Evolutionary conservation across 345 rosid genomes (phyloP).

Genomic region (Gossypium mustelinum): DNA sequence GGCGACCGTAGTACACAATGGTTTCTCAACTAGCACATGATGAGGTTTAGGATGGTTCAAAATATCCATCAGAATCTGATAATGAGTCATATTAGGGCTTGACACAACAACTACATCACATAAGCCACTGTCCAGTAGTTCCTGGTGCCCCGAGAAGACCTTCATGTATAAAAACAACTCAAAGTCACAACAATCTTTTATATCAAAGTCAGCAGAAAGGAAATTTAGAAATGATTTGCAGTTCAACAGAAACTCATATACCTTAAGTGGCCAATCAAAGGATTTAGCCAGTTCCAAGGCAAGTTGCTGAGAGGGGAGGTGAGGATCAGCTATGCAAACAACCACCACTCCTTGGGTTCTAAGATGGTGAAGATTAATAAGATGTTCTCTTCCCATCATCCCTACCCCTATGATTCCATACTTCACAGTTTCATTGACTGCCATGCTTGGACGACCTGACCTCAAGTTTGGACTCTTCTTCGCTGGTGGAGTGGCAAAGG

Average conservation of each 20-base stretch:
- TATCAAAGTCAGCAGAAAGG: background rate
- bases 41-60: conserved; percentile 68
- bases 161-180: conserved; percentile 21
- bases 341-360: conserved; percentile 54
- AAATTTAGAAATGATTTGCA: background rate
- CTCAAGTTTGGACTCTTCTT: background rate
- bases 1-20: conserved; percentile 81
- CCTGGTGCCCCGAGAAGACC: conserved; percentile 78
- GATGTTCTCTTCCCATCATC: conserved; percentile 98
- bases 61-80: conserved; percentile 75
- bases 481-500: background rate
- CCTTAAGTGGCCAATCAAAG: conserved; percentile 62
- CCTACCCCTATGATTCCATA: conserved; percentile 91
- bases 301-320: conserved; percentile 59
- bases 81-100: conserved; percentile 93
- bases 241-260: conserved; percentile 13
- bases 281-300: conserved; percentile 58
- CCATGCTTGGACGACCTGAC: conserved; percentile 16
- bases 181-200: background rate
- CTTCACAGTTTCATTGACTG: conserved; percentile 27
- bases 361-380: conserved; percentile 82
- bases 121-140: conserved; percentile 65
- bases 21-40: conserved; percentile 96
- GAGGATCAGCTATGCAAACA: conserved; percentile 81
- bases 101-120: conserved; percentile 83